These are phyloP conservation scores for Massarina eburnea DNA, from an alignment of 2,329 filamentous ascomycete species.

Conservation along the genomic window DNA sequence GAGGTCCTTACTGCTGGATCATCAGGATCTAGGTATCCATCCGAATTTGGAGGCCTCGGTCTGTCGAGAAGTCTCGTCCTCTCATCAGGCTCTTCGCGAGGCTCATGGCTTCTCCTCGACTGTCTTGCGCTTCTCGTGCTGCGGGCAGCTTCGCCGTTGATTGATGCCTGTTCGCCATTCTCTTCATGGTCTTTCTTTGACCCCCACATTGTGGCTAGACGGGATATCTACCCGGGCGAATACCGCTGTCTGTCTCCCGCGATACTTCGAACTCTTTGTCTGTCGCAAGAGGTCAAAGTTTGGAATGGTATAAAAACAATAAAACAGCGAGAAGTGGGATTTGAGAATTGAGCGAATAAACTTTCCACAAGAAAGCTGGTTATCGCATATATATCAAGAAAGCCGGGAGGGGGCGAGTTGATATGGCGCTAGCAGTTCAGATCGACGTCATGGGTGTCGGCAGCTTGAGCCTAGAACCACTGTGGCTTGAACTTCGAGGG, in stretches of 20 bases:
- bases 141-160: conserved; percentile 23
- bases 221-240: conserved; percentile 9
- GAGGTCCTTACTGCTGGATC: conserved; percentile 68
- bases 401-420: conserved; percentile 6
- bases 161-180: conserved; percentile 36
- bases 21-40: conserved; percentile 73
- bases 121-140: conserved; percentile 12
- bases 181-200: conserved; percentile 52
- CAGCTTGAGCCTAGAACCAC: conserved; percentile 2
- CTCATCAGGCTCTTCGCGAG: conserved; percentile 59
- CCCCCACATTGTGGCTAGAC: conserved; percentile 56
- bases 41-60: conserved; percentile 58
- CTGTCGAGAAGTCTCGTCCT: conserved; percentile 66
- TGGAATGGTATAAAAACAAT: neutral
- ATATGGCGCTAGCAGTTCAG: conserved; percentile 5
- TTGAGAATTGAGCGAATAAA: no score
- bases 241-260: conserved; percentile 35
- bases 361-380: neutral
- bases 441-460: conserved; percentile 20
- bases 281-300: neutral
- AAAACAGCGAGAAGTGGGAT: no score
- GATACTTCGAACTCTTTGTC: neutral
- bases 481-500: neutral
- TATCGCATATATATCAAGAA: neutral
- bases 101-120: conserved; percentile 32